Evolutionary conservation across 2,329 filamentous ascomycete genomes (phyloP).

Genomic region (Colletotrichum cereale): DNA sequence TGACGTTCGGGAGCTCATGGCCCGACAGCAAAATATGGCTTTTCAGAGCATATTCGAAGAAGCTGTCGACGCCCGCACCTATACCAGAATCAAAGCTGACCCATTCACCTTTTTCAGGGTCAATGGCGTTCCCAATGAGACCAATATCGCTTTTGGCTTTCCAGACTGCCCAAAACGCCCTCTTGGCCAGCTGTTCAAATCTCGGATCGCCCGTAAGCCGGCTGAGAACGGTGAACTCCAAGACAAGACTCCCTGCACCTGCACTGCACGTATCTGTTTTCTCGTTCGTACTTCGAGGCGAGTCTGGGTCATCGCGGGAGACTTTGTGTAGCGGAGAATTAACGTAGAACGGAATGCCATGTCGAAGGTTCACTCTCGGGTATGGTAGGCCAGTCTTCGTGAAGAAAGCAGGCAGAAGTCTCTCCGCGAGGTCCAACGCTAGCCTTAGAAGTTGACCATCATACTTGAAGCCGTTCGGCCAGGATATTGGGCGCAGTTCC

Average conservation of each 20-base stretch:
- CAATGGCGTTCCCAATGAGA: constrained; percentile 90
- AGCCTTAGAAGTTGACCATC: constrained; percentile 92
- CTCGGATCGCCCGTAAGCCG: constrained; percentile 85
- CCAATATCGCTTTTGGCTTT: constrained; percentile 85
- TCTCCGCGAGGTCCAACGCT: constrained; percentile 84
- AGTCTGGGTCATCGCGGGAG: constrained; percentile 55
- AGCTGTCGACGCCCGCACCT: constrained; percentile 96
- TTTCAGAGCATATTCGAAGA: constrained; percentile 98
- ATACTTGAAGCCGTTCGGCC: constrained; percentile 81
- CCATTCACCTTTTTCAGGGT: constrained; percentile 92
- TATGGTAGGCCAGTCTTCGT: constrained; percentile 93
- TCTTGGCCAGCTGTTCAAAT: constrained; percentile 92
- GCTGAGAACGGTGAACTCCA: constrained; percentile 93
- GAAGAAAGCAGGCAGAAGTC: constrained; percentile 91
- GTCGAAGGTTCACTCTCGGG: constrained; percentile 89
- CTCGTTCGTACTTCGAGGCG: constrained; percentile 60
- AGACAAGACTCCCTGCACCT: constrained; percentile 92
- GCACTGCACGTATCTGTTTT: constrained; percentile 97
- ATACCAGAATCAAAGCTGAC: constrained; percentile 91
- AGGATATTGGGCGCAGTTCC: constrained; percentile 70
- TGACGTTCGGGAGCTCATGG: constrained; percentile 68
- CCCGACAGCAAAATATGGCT: constrained; percentile 91
- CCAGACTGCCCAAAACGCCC: constrained; percentile 99
- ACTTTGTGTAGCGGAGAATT: constrained; percentile 83
- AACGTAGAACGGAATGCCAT: constrained; percentile 91